Conservation (phyloP, 345 rosid species). For the Populus alba region DNA sequence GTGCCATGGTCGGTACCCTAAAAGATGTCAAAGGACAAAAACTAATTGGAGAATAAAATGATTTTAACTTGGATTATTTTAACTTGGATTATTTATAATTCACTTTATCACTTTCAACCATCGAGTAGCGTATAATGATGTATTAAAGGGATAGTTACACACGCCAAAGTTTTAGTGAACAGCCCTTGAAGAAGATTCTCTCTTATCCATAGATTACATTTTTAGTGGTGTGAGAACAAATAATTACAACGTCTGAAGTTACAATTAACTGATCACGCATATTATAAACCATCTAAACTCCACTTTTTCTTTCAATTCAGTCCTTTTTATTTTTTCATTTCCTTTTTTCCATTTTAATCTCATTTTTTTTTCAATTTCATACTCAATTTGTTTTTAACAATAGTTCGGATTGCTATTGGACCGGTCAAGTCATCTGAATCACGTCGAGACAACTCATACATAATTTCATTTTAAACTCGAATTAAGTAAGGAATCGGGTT, state of each 20-base stretch:
- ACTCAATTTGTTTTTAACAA: too few relatives aligned
- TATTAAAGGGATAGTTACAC: background rate
- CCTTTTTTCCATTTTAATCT: fast-evolving
- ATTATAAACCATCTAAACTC: too few relatives aligned
- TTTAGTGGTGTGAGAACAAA: too few relatives aligned
- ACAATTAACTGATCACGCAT: too few relatives aligned
- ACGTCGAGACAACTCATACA: too few relatives aligned
- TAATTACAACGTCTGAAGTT: too few relatives aligned
- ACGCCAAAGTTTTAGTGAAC: background rate
- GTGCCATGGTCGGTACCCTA: background rate
- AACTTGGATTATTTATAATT: background rate
- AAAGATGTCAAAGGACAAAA: background rate
- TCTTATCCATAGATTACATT: background rate
- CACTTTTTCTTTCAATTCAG: too few relatives aligned
- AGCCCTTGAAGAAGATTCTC: background rate
- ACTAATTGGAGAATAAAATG: background rate
- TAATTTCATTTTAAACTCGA: too few relatives aligned
- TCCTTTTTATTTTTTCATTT: too few relatives aligned
- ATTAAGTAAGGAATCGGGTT: too few relatives aligned
- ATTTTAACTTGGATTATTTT: background rate
- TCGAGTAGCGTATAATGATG: background rate
- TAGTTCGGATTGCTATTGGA: fast-evolving
- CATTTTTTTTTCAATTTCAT: too few relatives aligned
- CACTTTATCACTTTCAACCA: background rate
- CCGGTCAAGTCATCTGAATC: too few relatives aligned